phyloP scores from a whole-genome alignment of 495 filamentous ascomycete species.

The Neurospora tetraspora region DNA sequence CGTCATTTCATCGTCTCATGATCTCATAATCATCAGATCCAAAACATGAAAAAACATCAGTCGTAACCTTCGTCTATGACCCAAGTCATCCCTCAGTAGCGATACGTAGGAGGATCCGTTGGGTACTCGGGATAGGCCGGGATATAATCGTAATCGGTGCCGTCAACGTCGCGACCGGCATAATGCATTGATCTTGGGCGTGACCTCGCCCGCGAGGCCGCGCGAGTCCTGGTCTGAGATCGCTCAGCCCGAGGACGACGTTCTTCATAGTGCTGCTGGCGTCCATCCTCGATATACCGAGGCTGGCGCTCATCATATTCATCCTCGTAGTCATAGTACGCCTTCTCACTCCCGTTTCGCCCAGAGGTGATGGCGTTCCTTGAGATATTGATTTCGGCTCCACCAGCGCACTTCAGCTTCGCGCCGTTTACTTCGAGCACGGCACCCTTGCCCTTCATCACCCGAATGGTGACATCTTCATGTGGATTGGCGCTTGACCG shows the following conservation, averaged over 20 bases:
- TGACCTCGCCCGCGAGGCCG: constrained; percentile 32
- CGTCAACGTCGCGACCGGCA: neutral
- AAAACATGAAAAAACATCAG: neutral
- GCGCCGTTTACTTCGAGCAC: constrained; percentile 38
- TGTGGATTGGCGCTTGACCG: constrained; percentile 31
- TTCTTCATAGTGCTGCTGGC: constrained; percentile 14
- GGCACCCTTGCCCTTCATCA: constrained; percentile 30
- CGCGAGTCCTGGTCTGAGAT: constrained; percentile 25
- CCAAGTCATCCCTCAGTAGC: neutral
- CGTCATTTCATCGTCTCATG: constrained; percentile 5
- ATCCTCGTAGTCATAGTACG: constrained; percentile 32
- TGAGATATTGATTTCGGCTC: constrained; percentile 40
- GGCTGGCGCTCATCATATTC: constrained; percentile 34
- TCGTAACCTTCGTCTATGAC: neutral
- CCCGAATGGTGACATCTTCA: constrained; percentile 45
- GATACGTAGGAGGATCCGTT: neutral
- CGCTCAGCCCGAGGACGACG: constrained; percentile 33
- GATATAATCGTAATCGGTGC: constrained; percentile 9
- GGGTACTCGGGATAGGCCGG: constrained; percentile 8
- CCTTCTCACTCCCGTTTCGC: constrained; percentile 30
- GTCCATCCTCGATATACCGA: constrained; percentile 19
- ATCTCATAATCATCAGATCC: neutral
- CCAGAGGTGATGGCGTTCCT: constrained; percentile 11
- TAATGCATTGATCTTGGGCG: constrained; percentile 26
- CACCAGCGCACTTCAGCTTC: constrained; percentile 43